A percentile compares a stretch with the other conserved stretches of the same genome.
phyloP scores from a whole-genome alignment of 176 grass and related monocot species.

The Coix lacrymajobi region DNA sequence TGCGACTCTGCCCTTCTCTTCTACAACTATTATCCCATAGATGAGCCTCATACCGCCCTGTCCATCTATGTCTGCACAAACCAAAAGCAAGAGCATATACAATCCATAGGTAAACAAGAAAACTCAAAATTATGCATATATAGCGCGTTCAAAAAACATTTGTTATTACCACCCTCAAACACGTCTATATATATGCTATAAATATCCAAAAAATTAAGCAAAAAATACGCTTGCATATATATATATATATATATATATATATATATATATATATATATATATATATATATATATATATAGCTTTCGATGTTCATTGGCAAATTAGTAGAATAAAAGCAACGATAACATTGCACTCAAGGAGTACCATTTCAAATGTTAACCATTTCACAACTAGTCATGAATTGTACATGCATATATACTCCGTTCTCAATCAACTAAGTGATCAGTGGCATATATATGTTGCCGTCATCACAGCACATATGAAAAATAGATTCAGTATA shows the following conservation, averaged over 20 bases:
- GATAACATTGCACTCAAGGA: neutral
- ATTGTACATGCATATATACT: neutral
- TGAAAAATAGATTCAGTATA: neutral
- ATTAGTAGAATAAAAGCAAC: neutral
- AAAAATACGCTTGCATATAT: neutral
- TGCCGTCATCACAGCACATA: neutral
- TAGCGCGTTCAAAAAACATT: neutral
- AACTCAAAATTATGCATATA: neutral
- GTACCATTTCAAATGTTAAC: neutral
- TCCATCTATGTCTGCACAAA: constrained; percentile 64
- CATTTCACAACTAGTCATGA: neutral
- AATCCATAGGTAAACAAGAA: neutral
- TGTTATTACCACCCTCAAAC: neutral
- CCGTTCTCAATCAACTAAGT: neutral
- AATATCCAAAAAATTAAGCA: neutral
- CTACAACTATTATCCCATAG: constrained; percentile 78
- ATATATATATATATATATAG: neutral
- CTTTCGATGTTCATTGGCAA: neutral
- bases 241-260: neutral
- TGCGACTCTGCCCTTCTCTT: constrained; percentile 71
- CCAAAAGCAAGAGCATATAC: neutral
- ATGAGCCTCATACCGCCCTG: constrained; percentile 70
- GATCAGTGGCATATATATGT: neutral
- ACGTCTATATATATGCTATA: neutral
- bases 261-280: neutral